Evolutionary conservation across 495 filamentous ascomycete genomes (phyloP).

Genomic region (Massariosphaeria phaeospora): DNA sequence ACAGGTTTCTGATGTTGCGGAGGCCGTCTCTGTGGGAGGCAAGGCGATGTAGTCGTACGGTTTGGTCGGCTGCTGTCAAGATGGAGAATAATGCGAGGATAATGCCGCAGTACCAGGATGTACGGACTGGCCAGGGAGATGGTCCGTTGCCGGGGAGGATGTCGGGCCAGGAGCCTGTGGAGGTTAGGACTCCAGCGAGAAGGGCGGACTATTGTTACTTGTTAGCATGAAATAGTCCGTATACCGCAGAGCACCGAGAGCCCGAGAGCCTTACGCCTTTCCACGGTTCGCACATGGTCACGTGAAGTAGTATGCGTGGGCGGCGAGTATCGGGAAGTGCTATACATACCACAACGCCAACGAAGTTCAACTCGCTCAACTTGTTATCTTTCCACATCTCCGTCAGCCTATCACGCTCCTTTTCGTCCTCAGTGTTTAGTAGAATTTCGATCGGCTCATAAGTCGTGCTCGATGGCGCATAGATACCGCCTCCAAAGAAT

Average conservation of each 20-base stretch:
- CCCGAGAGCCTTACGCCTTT: too few species aligned
- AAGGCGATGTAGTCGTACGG: slow-evolving; percentile 34
- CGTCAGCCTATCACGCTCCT: slow-evolving; percentile 33
- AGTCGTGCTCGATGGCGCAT: slow-evolving; percentile 21
- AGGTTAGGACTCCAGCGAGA: slow-evolving; percentile 31
- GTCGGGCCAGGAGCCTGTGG: slow-evolving; percentile 36
- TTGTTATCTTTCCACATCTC: slow-evolving; percentile 31
- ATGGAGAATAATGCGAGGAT: slow-evolving; percentile 32
- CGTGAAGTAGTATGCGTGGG: too few species aligned
- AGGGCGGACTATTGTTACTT: slow-evolving; percentile 27
- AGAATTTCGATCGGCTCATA: slow-evolving; percentile 34
- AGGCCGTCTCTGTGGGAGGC: slow-evolving; percentile 27
- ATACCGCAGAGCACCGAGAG: too few species aligned
- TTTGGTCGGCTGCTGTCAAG: slow-evolving; percentile 33
- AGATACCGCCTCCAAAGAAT: slow-evolving; percentile 29
- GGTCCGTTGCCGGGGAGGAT: slow-evolving; percentile 20
- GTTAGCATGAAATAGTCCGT: too few species aligned
- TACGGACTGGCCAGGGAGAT: slow-evolving; percentile 31
- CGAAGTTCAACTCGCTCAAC: slow-evolving; percentile 34
- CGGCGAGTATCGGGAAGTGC: too few species aligned
- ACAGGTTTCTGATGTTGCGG: slow-evolving; percentile 25
- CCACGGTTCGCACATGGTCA: too few species aligned
- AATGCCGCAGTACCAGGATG: slow-evolving; percentile 34
- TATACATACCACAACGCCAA: slow-evolving; percentile 34
- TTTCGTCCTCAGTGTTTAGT: slow-evolving; percentile 24